These are phyloP conservation scores for Heliamphora pulchella DNA, from an alignment of 179 eudicot species.

Conservation along the genomic window DNA sequence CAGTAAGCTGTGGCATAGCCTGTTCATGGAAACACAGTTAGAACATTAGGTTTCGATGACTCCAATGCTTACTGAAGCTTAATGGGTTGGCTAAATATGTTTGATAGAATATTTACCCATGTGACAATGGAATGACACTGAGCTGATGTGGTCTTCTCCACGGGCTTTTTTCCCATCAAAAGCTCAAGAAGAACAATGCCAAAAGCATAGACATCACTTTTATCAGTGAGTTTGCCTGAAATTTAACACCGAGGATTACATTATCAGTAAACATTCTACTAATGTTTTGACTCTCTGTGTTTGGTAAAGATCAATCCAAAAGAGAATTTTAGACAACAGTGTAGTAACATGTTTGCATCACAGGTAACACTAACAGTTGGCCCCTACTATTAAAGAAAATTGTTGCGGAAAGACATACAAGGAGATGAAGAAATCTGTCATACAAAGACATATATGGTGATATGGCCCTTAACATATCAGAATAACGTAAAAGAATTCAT, in stretches of 20 bases:
- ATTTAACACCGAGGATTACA: neutral
- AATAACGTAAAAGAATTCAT: too few relatives aligned
- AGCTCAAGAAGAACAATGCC: conserved; percentile 74
- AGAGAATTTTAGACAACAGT: neutral
- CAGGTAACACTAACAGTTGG: neutral
- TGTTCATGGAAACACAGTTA: conserved; percentile 21
- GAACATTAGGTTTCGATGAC: neutral
- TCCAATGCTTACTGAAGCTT: neutral
- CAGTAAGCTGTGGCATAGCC: conserved; percentile 81
- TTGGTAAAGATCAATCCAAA: neutral
- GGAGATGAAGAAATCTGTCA: too few relatives aligned
- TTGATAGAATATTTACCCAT: conserved; percentile 41
- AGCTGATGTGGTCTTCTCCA: conserved; percentile 47
- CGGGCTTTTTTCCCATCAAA: conserved; percentile 52
- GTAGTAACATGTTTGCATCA: neutral
- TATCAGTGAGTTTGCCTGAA: conserved; percentile 66
- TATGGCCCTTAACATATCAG: too few relatives aligned
- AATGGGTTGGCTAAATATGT: conserved; percentile 9
- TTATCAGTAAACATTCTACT: neutral
- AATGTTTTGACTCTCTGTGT: neutral
- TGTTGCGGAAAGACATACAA: neutral
- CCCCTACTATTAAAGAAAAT: neutral
- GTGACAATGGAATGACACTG: conserved; percentile 62
- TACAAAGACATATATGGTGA: too few relatives aligned
- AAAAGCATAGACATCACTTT: conserved; percentile 76